Percentiles rank a stretch among this genome's conserved stretches.
phyloP scores from a whole-genome alignment of 2,329 filamentous ascomycete species.

The Tolypocladium amazonense region DNA sequence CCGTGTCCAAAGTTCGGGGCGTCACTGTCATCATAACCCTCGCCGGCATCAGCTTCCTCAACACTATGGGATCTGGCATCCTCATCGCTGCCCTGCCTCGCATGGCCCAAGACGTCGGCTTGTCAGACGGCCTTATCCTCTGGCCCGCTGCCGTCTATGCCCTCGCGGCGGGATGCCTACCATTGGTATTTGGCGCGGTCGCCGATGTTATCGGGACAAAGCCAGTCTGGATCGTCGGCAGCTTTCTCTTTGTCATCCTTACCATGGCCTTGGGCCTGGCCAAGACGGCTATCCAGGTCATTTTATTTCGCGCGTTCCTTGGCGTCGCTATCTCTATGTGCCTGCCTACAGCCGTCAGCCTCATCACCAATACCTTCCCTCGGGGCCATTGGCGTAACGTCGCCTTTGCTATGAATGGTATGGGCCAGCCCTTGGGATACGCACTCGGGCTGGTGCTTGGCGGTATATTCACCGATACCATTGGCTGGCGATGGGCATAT shows the following conservation, averaged over 20 bases:
- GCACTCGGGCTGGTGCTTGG: conserved; percentile 37
- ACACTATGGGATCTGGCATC: conserved; percentile 25
- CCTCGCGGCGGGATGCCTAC: conserved; percentile 15
- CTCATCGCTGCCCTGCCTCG: conserved; percentile 25
- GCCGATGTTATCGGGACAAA: conserved; percentile 25
- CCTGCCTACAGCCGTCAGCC: conserved; percentile 24
- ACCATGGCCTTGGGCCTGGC: conserved; percentile 23
- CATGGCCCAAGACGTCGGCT: conserved; percentile 23
- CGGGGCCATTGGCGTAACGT: conserved; percentile 26
- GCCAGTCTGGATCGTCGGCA: conserved; percentile 21
- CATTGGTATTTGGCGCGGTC: conserved; percentile 25
- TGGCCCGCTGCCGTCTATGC: conserved; percentile 20
- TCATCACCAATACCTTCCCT: conserved; percentile 26
- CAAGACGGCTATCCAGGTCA: conserved; percentile 23
- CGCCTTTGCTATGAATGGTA: conserved; percentile 32
- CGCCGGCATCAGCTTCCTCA: conserved; percentile 22
- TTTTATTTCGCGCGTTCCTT: conserved; percentile 22
- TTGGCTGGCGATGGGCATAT: conserved; percentile 37
- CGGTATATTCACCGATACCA: conserved; percentile 34
- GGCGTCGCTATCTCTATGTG: conserved; percentile 27
- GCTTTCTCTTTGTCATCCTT: conserved; percentile 19
- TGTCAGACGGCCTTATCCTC: conserved; percentile 17
- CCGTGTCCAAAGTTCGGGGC: not conserved
- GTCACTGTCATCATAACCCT: conserved; percentile 20
- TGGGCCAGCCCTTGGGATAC: conserved; percentile 35